A percentile compares a stretch with the other conserved stretches of the same genome.
phyloP scores from a whole-genome alignment of 2,329 filamentous ascomycete species.

The Hymenoscyphus repandus region DNA sequence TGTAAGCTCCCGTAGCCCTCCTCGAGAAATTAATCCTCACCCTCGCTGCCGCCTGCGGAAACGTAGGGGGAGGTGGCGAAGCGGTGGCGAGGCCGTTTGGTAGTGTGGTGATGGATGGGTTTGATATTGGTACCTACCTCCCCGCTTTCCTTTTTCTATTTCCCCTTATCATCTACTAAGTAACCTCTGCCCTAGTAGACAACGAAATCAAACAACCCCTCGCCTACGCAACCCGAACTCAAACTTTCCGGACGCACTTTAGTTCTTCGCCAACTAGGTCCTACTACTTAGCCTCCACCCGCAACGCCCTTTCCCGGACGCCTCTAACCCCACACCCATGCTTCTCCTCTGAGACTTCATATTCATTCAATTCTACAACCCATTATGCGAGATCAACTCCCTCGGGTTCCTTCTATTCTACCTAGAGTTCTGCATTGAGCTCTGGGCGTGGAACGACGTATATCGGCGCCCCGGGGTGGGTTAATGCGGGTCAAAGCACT shows the following conservation, averaged over 20 bases:
- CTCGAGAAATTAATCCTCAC: too few species aligned
- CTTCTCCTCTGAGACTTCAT: conserved; percentile 35
- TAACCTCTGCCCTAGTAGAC: conserved; percentile 23
- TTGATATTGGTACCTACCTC: conserved; percentile 31
- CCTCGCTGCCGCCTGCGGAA: too few species aligned
- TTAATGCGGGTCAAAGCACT: conserved; percentile 28
- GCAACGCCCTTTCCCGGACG: conserved; percentile 36
- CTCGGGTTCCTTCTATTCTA: conserved; percentile 22
- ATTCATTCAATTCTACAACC: conserved; percentile 39
- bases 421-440: conserved; percentile 31
- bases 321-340: conserved; percentile 29
- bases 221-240: conserved; percentile 30
- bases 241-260: conserved; percentile 27
- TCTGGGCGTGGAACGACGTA: conserved; percentile 26
- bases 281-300: conserved; percentile 36
- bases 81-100: conserved; percentile 32
- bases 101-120: conserved; percentile 32
- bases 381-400: conserved; percentile 29
- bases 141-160: background rate
- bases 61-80: conserved; percentile 11
- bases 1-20: too few species aligned
- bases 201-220: conserved; percentile 30
- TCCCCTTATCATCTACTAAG: background rate
- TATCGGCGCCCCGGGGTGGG: conserved; percentile 32
- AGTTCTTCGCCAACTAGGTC: conserved; percentile 13